Conservation (phyloP, 352 stramenopile species). For the Plasmopara muralis region DNA sequence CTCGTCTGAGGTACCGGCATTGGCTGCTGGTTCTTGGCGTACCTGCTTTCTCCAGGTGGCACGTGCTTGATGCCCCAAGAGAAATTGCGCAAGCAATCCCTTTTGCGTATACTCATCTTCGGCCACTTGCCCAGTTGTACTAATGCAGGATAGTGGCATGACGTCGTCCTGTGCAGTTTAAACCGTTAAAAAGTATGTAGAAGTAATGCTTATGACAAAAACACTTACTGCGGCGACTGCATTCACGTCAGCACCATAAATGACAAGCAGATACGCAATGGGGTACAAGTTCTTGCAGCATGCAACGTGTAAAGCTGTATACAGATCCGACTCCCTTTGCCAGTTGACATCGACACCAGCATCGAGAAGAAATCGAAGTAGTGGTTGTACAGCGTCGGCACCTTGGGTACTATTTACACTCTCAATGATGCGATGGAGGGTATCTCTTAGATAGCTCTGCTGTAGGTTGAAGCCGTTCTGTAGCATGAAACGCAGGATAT, state of each 20-base stretch:
- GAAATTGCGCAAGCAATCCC: constrained; percentile 29
- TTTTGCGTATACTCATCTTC: constrained; percentile 20
- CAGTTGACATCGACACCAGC: constrained; percentile 64
- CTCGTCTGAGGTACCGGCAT: background rate
- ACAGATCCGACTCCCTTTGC: constrained; percentile 57
- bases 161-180: constrained; percentile 37
- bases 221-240: constrained; percentile 43
- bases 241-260: constrained; percentile 72
- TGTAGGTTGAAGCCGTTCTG: constrained; percentile 56
- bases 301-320: constrained; percentile 57
- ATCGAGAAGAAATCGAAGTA: constrained; percentile 57
- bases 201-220: too few relatives aligned
- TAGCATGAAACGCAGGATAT: constrained; percentile 61
- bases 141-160: constrained; percentile 55
- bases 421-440: constrained; percentile 48
- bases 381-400: constrained; percentile 39
- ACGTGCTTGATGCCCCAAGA: constrained; percentile 39
- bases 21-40: background rate
- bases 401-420: constrained; percentile 21
- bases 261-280: constrained; percentile 53
- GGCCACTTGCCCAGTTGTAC: constrained; percentile 15
- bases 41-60: constrained; percentile 39
- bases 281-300: constrained; percentile 54
- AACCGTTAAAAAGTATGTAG: too few relatives aligned
- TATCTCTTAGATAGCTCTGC: constrained; percentile 45